These are phyloP conservation scores for Termitomyces sp. DNA, from an alignment of 768 basidiomycete genomes.

Conservation along the genomic window DNA sequence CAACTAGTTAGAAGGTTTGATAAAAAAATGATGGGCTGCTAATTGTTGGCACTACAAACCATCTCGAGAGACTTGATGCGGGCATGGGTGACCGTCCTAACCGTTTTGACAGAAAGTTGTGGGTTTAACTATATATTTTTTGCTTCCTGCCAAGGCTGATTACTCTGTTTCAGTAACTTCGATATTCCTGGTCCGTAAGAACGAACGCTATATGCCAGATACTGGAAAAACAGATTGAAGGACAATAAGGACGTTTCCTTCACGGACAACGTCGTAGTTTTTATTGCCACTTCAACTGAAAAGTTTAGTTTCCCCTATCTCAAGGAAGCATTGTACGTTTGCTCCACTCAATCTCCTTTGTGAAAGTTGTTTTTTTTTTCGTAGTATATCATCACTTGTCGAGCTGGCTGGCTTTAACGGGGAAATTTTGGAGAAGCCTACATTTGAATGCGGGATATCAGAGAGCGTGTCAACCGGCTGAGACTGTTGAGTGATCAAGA, in stretches of 20 bases:
- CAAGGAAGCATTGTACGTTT: slow-evolving; percentile 81
- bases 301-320: slow-evolving; percentile 83
- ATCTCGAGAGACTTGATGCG: slow-evolving; percentile 75
- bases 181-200: slow-evolving; percentile 63
- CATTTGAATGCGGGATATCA: slow-evolving; percentile 31
- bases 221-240: slow-evolving; percentile 77
- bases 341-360: background rate
- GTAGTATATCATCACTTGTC: slow-evolving; percentile 70
- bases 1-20: slow-evolving; percentile 78
- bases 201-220: slow-evolving; percentile 61
- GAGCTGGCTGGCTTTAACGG: slow-evolving; percentile 49
- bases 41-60: slow-evolving; percentile 77
- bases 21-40: slow-evolving; percentile 77
- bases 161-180: slow-evolving; percentile 48
- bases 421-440: slow-evolving; percentile 29
- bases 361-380: background rate
- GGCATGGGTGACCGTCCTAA: slow-evolving; percentile 74
- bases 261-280: slow-evolving; percentile 56
- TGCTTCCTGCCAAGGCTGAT: background rate
- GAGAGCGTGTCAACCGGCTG: slow-evolving; percentile 1
- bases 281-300: slow-evolving; percentile 54
- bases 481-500: background rate
- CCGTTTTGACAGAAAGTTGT: slow-evolving; percentile 86
- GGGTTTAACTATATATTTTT: slow-evolving; percentile 20
- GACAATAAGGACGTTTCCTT: slow-evolving; percentile 58